Conservation (phyloP, 345 rosid species). For the Clarkia xantiana region DNA sequence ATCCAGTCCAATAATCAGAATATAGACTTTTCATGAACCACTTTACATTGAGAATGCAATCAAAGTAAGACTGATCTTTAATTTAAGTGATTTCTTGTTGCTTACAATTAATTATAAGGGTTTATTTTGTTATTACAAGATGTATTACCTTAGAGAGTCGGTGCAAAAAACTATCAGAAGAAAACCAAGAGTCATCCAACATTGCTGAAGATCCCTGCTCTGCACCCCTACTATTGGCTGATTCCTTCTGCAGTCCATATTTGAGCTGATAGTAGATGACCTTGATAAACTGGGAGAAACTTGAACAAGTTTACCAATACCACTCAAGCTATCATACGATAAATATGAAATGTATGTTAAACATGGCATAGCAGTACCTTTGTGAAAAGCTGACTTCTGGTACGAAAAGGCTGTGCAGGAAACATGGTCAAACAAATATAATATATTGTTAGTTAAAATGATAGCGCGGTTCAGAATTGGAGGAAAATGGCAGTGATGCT, state of each 20-base stretch:
- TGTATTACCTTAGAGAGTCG: constrained; percentile 57
- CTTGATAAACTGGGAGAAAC: constrained; percentile 53
- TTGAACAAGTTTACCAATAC: background rate
- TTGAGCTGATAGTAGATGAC: constrained; percentile 78
- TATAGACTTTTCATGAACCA: background rate
- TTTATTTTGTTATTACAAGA: background rate
- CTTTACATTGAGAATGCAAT: too few relatives aligned
- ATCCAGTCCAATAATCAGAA: constrained; percentile 5
- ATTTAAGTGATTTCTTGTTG: background rate
- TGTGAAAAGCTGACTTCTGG: constrained; percentile 62
- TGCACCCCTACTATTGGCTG: constrained; percentile 12
- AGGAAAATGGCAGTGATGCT: background rate
- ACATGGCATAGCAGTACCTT: constrained; percentile 32
- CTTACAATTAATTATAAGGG: too few relatives aligned
- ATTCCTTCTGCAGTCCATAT: constrained; percentile 69
- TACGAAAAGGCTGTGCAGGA: constrained; percentile 65
- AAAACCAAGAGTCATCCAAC: constrained; percentile 75
- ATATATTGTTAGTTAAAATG: background rate
- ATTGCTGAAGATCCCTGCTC: constrained; percentile 40
- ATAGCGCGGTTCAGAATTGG: background rate
- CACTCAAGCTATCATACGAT: background rate
- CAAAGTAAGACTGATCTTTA: background rate
- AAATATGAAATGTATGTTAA: background rate
- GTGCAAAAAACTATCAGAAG: constrained; percentile 70
- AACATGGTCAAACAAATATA: background rate